Base-by-base conservation (phyloP, 768 basidiomycete species). In the Tricholoma flavovirens region DNA sequence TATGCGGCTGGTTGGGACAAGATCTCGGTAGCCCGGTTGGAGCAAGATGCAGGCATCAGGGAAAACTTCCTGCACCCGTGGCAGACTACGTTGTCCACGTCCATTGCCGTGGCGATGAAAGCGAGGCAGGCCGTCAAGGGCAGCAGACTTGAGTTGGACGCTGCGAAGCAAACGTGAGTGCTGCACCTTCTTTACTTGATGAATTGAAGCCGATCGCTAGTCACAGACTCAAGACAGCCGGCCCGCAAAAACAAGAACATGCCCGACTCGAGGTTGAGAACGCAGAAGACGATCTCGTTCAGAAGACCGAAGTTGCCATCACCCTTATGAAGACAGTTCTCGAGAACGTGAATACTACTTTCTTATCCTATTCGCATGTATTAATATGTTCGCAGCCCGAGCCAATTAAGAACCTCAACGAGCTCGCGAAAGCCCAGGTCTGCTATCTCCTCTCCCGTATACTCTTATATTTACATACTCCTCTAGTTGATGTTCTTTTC, bases 271-370 rank as follows among this genome's bases (percentile, higher is more conserved):
- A 95, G 62, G 90, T 93, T 9, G 90, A 93, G 81, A 93, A 93
- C 59, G 90, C 90, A 8, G 90, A 93, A 64, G 97, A 99, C 69
- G 93, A 95, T 71, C 83, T 98, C 30, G 97, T 98, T 5, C 94
- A 95, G 69, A 93, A 93, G 78, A 99, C 97, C 21, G 97, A 99
- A 71, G 89, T 95, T 29, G 96, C 95, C 1, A 97, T 97, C 64
- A 90, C 89, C 2, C 81, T 93, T 43, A 96, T 97, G 94, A 96
- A 96, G 78, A 88, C 91, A n/a, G 96, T 98, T 14, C 80, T 99
- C 36, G 96, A 98, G 64, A 98, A 98, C 72, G 95, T 97, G 60
- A 54, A 89, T 77, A 3, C 21, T 19, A n/a, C 36, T 9, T 29
- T n/a, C 51, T 40, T 10, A 7, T 38, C 8, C 32, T 45, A 58